Evolutionary conservation across 2,329 filamentous ascomycete species (phyloP).

Genomic region (Paradendryphiella salina): DNA sequence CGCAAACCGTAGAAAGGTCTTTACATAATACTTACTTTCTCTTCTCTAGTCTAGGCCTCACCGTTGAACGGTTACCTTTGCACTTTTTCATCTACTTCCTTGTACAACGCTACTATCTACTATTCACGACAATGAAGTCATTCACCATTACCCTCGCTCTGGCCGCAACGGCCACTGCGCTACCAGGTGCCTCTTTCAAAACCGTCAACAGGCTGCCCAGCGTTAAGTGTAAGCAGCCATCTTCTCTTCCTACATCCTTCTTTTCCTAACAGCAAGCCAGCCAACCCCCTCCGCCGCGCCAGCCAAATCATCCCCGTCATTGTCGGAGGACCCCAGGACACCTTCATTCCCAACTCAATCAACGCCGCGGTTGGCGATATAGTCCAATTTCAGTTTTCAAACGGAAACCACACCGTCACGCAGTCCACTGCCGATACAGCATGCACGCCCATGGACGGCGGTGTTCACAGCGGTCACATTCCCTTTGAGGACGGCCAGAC

Average conservation of each 20-base stretch:
- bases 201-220: constrained; percentile 4
- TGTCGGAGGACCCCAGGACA: constrained; percentile 37
- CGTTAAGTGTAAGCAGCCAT: constrained; percentile 5
- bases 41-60: constrained; percentile 4
- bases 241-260: neutral
- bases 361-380: constrained; percentile 36
- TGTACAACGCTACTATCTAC: neutral
- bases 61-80: constrained; percentile 33
- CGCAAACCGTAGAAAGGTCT: constrained; percentile 31
- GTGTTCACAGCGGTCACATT: constrained; percentile 38
- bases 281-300: constrained; percentile 27
- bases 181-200: constrained; percentile 17
- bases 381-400: constrained; percentile 39
- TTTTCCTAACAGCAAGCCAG: constrained; percentile 7
- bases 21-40: constrained; percentile 24
- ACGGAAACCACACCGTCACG: constrained; percentile 41
- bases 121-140: constrained; percentile 23
- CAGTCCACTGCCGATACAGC: constrained; percentile 31
- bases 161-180: constrained; percentile 16
- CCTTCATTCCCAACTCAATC: constrained; percentile 35
- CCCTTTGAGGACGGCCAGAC: constrained; percentile 36
- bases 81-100: constrained; percentile 2
- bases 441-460: constrained; percentile 34
- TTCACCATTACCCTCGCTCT: constrained; percentile 16
- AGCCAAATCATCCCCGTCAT: constrained; percentile 36